Evolutionary conservation across 1,284 basidiomycete genomes (phyloP), one percentile per base, ranked within the genome.

Genomic region (Pseudozyma flocculosa): DNA sequence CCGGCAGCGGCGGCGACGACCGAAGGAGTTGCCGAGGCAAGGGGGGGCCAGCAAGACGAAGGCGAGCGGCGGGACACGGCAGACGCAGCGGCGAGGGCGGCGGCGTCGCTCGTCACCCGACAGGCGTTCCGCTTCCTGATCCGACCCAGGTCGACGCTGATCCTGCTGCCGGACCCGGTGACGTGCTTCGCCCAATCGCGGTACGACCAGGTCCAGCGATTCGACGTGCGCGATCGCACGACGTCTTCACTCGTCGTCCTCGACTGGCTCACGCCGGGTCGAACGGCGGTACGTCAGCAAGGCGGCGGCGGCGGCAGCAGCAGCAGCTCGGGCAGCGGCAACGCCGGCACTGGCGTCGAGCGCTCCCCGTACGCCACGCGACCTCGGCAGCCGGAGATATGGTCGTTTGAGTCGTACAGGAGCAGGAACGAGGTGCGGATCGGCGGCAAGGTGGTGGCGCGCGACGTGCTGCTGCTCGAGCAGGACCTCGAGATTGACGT

Each of bases 321-420:
- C n/a, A n/a, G n/a, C n/a, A n/a, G n/a, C n/a, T n/a, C n/a, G n/a
- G n/a, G n/a, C n/a, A n/a, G n/a, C 10, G 34, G 56, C 30, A 19
- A 32, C 4, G 11, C 22, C 26, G 17, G 15, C 13, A 19, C 21
- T 14, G 21, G 7, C 5, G n/a, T 11, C 22, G 11, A 18, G n/a
- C 7, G 10, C 45, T 26, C 14, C 3, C 21, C 7, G 7, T 34
- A 8, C 21, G 38, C n/a, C 38, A 21, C 18, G 4, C 19, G 32
- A 0, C 2, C 17, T 0, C 39, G 61, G 4, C 11, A 37, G 2
- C 88, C 87, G 21, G 94, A 98, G 76, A 85, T 88, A 45, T 98
- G 94, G 94, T 85, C 80, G 1, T 95, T 97, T 78, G 84, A 86
- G 38, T 82, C 84, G 52, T 97, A 96, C 76, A 84, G 86, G 71